A percentile compares a stretch with the other conserved stretches of the same genome.
These are phyloP conservation scores for Drosera capensis DNA, from an alignment of 148 eudicot genomes.

Conservation along the genomic window DNA sequence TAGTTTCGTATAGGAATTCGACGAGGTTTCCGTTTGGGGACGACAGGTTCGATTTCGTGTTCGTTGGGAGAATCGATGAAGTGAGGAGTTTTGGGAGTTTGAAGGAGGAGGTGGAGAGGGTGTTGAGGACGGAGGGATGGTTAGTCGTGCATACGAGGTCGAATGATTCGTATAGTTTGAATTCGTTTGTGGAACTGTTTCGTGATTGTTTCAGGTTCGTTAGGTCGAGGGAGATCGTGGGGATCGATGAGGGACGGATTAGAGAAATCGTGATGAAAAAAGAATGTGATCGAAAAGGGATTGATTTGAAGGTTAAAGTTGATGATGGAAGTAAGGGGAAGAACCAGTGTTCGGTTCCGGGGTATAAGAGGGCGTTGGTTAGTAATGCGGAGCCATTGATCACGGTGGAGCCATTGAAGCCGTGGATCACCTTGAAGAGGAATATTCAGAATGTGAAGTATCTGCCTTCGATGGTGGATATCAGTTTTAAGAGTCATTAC, in stretches of 20 bases:
- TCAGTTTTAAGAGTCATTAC: conserved; percentile 51
- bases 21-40: conserved; percentile 20
- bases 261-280: conserved; percentile 63
- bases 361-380: conserved; percentile 41
- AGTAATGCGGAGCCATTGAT: conserved; percentile 63
- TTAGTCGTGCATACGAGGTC: conserved; percentile 51
- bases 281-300: conserved; percentile 1
- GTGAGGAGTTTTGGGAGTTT: conserved; percentile 14
- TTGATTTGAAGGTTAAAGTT: neutral
- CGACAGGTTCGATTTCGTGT: conserved; percentile 38
- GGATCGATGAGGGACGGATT: conserved; percentile 12
- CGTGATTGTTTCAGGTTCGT: conserved; percentile 48
- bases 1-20: conserved; percentile 21
- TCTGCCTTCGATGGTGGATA: conserved; percentile 56
- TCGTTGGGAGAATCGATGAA: conserved; percentile 21
- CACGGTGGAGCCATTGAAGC: conserved; percentile 52
- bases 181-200: conserved; percentile 69
- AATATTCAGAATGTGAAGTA: conserved; percentile 59
- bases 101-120: conserved; percentile 31
- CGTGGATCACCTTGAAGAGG: conserved; percentile 72
- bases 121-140: conserved; percentile 63
- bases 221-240: conserved; percentile 30
- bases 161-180: conserved; percentile 59
- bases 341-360: conserved; percentile 42
- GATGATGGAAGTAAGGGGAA: neutral